These are phyloP conservation scores for Saccharomycopsis fodiens DNA, from an alignment of 805 yeast species.

Conservation along the genomic window DNA sequence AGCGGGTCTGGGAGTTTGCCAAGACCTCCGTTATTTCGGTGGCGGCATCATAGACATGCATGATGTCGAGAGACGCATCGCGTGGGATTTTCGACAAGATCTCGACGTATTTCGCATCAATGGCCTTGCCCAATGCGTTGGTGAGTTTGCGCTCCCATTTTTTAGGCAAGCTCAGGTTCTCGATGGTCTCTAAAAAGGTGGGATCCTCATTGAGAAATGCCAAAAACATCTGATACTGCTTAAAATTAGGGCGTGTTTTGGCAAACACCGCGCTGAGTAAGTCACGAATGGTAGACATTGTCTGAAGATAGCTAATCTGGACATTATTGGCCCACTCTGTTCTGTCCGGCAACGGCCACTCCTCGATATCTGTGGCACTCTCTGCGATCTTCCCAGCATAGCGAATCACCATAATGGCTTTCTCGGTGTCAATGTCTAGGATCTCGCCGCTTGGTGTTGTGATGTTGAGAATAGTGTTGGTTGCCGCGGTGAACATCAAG, in stretches of 20 bases:
- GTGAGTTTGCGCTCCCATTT: constrained; percentile 36
- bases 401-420: constrained; percentile 29
- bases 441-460: constrained; percentile 15
- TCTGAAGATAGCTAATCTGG: constrained; percentile 37
- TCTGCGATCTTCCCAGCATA: constrained; percentile 23
- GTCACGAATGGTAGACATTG: constrained; percentile 38
- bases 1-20: constrained; percentile 47
- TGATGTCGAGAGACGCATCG: constrained; percentile 42
- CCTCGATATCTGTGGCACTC: constrained; percentile 24
- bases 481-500: constrained; percentile 43
- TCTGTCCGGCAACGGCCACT: constrained; percentile 41
- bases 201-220: constrained; percentile 44
- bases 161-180: constrained; percentile 32
- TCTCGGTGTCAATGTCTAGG: constrained; percentile 24
- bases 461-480: constrained; percentile 27
- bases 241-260: constrained; percentile 48
- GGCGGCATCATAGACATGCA: constrained; percentile 51
- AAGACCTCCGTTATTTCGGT: constrained; percentile 45
- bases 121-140: constrained; percentile 31
- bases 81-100: constrained; percentile 49
- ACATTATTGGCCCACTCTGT: constrained; percentile 43
- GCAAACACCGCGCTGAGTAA: constrained; percentile 35
- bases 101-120: constrained; percentile 37
- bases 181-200: constrained; percentile 29
- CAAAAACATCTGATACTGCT: constrained; percentile 41